Evolutionary conservation across 1,284 basidiomycete species (phyloP), one percentile per base, ranked within the genome.

Genomic region (Omphalotus olearius): DNA sequence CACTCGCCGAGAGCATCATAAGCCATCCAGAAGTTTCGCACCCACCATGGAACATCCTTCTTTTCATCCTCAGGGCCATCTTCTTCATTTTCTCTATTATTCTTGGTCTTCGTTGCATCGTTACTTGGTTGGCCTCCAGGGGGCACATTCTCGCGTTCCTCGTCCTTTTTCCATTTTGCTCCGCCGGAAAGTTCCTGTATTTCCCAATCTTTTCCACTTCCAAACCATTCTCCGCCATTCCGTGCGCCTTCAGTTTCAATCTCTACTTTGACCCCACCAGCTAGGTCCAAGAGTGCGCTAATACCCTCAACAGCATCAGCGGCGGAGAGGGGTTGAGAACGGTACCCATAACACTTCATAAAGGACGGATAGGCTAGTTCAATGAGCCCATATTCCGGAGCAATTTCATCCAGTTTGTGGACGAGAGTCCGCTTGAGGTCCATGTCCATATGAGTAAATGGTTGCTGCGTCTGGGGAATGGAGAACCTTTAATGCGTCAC

Each of bases 341-440:
- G 83, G 67, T 94, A 98, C 1, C 97, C 97, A 64, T 82, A 95
- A 57, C 88, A 88, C 17, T 95, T 85, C 59, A 88, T 85, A 66
- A 99, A 99, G 3, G 94, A 98, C 0, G 91, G 87, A 66, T 96
- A 99, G 1, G 88, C 81, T 23, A 98, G 80, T 63, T 99, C 96
- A 48, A 95, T 81, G n/a, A 99, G 82, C 6, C 93, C 96, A 63
- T 98, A 98, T 66, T 98, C 95, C 0, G 96, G 96, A 4, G 93
- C 93, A 49, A 98, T 91, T 23, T 85, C 80, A 50, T 95, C 89
- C 4, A 99, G 80, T 64, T 95, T 93, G 40, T 78, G 71, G 7
- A 88, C 81, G 14, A 99, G 76, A n/a, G 82, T 76, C 30, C 83
- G 78, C 66, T 97, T 97, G 54, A 99, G 80, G 61, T 93, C 88